These are phyloP conservation scores for Kodamaea anthophila DNA, from an alignment of 1,139 yeast genomes.

Conservation along the genomic window DNA sequence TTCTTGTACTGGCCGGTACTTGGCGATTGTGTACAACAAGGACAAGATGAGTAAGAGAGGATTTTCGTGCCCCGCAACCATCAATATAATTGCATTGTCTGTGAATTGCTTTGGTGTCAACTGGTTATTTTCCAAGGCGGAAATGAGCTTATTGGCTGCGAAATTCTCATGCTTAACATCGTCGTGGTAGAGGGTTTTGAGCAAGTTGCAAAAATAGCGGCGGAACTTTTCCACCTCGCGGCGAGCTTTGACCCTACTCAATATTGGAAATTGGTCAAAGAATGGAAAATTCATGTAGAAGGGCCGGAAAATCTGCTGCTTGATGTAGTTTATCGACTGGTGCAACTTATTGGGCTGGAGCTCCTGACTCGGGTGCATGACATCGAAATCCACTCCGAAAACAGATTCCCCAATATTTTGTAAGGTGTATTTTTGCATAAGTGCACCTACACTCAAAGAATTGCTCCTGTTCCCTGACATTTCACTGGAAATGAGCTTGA, in stretches of 20 bases:
- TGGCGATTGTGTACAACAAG: constrained; percentile 42
- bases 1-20: constrained; percentile 30
- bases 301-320: constrained; percentile 52
- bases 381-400: constrained; percentile 43
- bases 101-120: constrained; percentile 43
- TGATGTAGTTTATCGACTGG: constrained; percentile 35
- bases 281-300: constrained; percentile 50
- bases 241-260: constrained; percentile 41
- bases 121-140: constrained; percentile 29
- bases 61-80: constrained; percentile 62
- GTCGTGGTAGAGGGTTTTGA: constrained; percentile 15
- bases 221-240: constrained; percentile 40
- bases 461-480: constrained; percentile 6
- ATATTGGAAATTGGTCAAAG: constrained; percentile 46
- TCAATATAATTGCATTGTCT: constrained; percentile 52
- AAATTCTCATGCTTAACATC: constrained; percentile 12
- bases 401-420: constrained; percentile 48
- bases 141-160: constrained; percentile 28
- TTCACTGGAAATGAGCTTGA: constrained; percentile 10
- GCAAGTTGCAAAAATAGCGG: constrained; percentile 21
- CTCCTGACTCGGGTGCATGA: constrained; percentile 11
- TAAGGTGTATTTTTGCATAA: constrained; percentile 42
- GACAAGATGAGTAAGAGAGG: constrained; percentile 51
- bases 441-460: constrained; percentile 27
- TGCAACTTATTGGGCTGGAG: constrained; percentile 29